These are phyloP conservation scores for Themeda triandra DNA, from an alignment of 176 grass and related monocot species.

Conservation along the genomic window DNA sequence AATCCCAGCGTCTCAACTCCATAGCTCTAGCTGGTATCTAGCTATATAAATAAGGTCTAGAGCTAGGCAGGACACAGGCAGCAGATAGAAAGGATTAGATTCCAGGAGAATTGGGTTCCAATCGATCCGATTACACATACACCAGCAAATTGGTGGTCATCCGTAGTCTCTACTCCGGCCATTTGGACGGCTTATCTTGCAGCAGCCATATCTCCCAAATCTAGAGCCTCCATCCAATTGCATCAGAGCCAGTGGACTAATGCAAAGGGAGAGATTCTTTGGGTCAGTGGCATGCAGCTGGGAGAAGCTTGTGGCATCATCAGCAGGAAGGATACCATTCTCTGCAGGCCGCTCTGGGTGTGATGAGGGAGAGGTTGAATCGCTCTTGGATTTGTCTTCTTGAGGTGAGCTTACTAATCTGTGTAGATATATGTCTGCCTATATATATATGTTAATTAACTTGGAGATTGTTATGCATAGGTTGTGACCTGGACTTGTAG, in stretches of 20 bases:
- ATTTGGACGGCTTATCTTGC: background rate
- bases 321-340: background rate
- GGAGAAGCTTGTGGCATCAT: slow-evolving; percentile 30
- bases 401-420: background rate
- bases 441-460: background rate
- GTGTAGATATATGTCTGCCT: background rate
- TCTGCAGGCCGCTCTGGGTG: background rate
- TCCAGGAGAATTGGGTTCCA: slow-evolving; percentile 27
- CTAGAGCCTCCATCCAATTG: background rate
- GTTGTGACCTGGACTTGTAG: slow-evolving; percentile 17
- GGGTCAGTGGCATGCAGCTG: slow-evolving; percentile 32
- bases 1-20: background rate
- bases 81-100: slow-evolving; percentile 26
- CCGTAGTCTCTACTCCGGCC: background rate
- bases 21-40: slow-evolving; percentile 14
- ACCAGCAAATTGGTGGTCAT: background rate
- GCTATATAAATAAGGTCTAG: background rate
- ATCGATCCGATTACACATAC: background rate
- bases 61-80: background rate
- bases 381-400: slow-evolving; percentile 38
- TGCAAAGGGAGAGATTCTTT: slow-evolving; percentile 47
- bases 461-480: background rate
- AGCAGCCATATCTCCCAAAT: slow-evolving; percentile 13
- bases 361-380: slow-evolving; percentile 29
- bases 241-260: slow-evolving; percentile 24